Conservation (phyloP, 2,329 filamentous ascomycete genomes). For the Exutisphaerella laricina region DNA sequence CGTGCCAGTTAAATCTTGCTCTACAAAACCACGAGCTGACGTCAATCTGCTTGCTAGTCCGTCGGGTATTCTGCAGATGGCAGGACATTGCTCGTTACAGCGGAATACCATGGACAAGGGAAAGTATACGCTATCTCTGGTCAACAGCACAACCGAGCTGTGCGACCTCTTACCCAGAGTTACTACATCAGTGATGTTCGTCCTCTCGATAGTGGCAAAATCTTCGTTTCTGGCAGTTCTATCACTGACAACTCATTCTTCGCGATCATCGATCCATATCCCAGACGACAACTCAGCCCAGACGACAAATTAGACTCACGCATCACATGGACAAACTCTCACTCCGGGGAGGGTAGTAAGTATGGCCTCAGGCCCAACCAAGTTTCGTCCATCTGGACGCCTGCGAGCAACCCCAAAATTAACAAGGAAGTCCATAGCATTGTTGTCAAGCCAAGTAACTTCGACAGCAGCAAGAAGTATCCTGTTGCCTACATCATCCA, state of each 20-base stretch:
- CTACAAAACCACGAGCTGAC: no score
- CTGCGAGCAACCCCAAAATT: conserved; percentile 49
- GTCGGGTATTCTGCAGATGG: conserved; percentile 51
- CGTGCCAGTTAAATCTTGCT: no score
- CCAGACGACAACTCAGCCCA: no score
- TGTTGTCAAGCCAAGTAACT: conserved; percentile 28
- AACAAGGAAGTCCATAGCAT: conserved; percentile 60
- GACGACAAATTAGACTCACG: conserved; percentile 31
- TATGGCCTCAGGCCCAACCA: conserved; percentile 62
- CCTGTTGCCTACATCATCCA: conserved; percentile 32
- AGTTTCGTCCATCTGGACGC: conserved; percentile 63
- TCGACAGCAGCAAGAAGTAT: conserved; percentile 26
- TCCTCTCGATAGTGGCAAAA: conserved; percentile 45
- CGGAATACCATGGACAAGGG: conserved; percentile 61
- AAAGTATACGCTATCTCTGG: conserved; percentile 47
- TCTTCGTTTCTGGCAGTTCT: conserved; percentile 64
- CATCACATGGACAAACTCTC: conserved; percentile 43
- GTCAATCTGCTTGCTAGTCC: no score
- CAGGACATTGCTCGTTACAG: conserved; percentile 63
- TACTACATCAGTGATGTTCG: conserved; percentile 52
- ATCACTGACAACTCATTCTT: conserved; percentile 69
- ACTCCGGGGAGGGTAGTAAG: conserved; percentile 58
- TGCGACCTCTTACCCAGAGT: conserved; percentile 47
- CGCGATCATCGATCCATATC: conserved; percentile 54
- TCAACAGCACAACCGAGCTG: conserved; percentile 22